Evolutionary conservation across 192 early-diverging fungal genomes (phyloP).

Genomic region (Entophlyctis luteolus): DNA sequence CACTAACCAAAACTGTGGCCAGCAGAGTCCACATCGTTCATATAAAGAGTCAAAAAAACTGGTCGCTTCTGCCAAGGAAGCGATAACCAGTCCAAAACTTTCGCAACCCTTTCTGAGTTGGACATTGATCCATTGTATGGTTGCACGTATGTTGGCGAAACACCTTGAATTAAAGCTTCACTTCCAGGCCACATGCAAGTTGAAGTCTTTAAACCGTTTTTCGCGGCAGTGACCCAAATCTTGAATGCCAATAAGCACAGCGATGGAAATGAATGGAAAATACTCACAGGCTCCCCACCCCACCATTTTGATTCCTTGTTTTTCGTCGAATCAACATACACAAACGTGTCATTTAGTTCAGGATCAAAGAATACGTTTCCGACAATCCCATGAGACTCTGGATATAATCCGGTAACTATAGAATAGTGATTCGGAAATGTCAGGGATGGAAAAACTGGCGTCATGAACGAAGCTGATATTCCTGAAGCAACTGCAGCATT

Average conservation of each 20-base stretch:
- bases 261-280: not conserved
- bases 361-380: conserved; percentile 83
- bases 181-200: conserved; percentile 87
- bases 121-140: conserved; percentile 47
- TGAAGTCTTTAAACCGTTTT: conserved; percentile 62
- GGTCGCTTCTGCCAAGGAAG: conserved; percentile 70
- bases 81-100: conserved; percentile 75
- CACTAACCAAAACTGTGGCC: conserved; percentile 71
- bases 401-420: conserved; percentile 84
- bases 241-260: not conserved
- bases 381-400: conserved; percentile 88
- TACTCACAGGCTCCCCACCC: conserved; percentile 77
- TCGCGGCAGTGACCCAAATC: conserved; percentile 82
- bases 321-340: conserved; percentile 63
- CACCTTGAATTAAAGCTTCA: conserved; percentile 50
- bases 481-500: not conserved
- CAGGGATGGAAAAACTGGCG: conserved; percentile 68
- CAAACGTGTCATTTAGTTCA: conserved; percentile 64
- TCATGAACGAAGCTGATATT: conserved; percentile 58
- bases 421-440: conserved; percentile 95
- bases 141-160: conserved; percentile 63
- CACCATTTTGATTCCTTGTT: conserved; percentile 76
- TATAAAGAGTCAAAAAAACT: conserved; percentile 70
- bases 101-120: conserved; percentile 54
- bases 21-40: conserved; percentile 72